Base-by-base conservation (phyloP, 164 flowering plant species). In the Magnolia changhungtana region DNA sequence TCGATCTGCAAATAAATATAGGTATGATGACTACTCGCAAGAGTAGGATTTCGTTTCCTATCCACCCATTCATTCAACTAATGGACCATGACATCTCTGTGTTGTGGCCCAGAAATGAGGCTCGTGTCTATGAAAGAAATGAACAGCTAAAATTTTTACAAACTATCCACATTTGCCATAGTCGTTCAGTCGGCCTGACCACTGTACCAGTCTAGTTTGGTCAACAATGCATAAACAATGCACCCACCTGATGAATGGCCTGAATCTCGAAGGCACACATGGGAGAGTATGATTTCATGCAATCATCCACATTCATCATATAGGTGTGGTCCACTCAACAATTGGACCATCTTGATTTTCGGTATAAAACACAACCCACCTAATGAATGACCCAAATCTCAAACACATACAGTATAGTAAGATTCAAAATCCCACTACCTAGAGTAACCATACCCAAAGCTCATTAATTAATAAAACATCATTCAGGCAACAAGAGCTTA, bases 401-500 rank as follows among this genome's bases (percentile, higher is more conserved):
- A 16, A 55, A 11, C 19, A 55, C 16, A 16, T 55, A 55, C 18
- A 16, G 61, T 10, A 55, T 16, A 55, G 61, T 55, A 10, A 16
- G 18, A 55, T 55, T 55, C 18, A 16, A 55, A 55, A 55, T 55
- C 19, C 18, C 18, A 11, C 18, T 16, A 0, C 61, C 13, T 8
- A 16, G 13, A 55, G 61, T 55, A 11, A 55, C 18, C 13, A 16
- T 55, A 55, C 4, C 61, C 61, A 55, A 9, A 4, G 16, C 61
- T 16, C 61, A 4, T 7, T 50, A 72, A 16, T 14, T 20, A 61
- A 71, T 31, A 7, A 73, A 64, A 14, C 11, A 45, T 58, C 69
- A n/a, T 67, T 14, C 7, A 70, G 10, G 68, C 0, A 37, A 37
- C 45, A 37, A 77, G 31, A 68, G 11, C 82, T 76, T 77, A 96